Evolutionary conservation across 2,329 filamentous ascomycete genomes (phyloP).

Genomic region (Botryosphaeria dothidea): DNA sequence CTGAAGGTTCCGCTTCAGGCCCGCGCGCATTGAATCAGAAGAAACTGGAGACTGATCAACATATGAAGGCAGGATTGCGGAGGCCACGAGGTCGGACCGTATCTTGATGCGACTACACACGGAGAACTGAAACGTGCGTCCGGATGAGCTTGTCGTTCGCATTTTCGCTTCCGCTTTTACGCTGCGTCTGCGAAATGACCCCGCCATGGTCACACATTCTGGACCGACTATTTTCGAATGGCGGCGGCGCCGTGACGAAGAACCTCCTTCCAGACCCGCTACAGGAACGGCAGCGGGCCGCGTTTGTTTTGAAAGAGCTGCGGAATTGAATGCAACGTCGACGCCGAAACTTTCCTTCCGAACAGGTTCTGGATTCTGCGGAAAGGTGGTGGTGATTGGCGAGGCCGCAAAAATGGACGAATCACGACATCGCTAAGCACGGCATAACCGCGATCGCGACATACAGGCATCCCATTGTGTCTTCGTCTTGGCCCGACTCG

Average conservation of each 20-base stretch:
- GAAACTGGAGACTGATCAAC: not conserved
- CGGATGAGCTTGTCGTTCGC: not conserved
- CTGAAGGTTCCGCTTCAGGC: not conserved
- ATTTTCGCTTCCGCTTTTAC: not conserved
- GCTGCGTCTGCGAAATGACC: not conserved
- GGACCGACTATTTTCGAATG: not conserved
- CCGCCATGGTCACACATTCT: not conserved
- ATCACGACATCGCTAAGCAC: conserved; percentile 1
- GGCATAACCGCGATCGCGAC: conserved; percentile 17
- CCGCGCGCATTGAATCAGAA: not conserved
- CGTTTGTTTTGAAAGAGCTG: not conserved
- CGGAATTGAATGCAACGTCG: not conserved
- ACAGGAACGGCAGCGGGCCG: not conserved
- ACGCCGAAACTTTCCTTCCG: not conserved
- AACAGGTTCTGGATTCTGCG: conserved; percentile 7
- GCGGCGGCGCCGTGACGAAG: not conserved
- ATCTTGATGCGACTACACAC: not conserved
- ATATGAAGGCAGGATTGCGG: not conserved
- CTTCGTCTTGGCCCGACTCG: conserved; percentile 3
- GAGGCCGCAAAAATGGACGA: not conserved
- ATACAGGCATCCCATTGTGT: conserved; percentile 18
- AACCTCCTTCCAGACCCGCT: not conserved
- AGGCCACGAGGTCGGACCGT: not conserved
- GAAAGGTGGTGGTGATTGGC: not conserved
- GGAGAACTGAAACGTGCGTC: not conserved